These are phyloP conservation scores for Fusarium drepaniforme DNA, from an alignment of 2,329 filamentous ascomycete species.

Conservation along the genomic window DNA sequence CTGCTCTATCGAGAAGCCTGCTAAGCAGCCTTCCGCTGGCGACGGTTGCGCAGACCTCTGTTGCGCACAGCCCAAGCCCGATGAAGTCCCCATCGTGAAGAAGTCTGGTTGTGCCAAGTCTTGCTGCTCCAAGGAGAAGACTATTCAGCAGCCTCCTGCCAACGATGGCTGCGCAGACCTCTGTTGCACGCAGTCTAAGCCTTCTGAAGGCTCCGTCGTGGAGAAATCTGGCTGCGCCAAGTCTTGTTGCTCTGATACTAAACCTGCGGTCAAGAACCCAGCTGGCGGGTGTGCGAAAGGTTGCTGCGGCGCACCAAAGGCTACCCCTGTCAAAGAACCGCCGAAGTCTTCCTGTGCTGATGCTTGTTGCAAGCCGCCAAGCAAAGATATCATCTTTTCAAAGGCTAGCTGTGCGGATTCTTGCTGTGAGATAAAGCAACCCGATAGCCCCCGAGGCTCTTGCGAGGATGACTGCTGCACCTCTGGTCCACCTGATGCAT, in stretches of 20 bases:
- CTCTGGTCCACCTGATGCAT: not conserved
- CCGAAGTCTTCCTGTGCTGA: not conserved
- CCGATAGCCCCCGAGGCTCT: not conserved
- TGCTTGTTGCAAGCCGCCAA: conserved; percentile 18
- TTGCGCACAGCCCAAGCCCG: not conserved
- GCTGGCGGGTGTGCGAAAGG: not conserved
- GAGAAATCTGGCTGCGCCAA: not conserved
- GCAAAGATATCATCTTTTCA: not conserved
- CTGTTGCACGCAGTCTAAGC: not conserved
- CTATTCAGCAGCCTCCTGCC: not conserved
- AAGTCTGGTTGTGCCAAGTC: not conserved
- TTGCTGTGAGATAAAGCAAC: conserved; percentile 14
- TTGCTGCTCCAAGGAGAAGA: conserved; percentile 1
- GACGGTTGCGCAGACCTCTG: not conserved
- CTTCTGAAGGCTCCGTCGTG: not conserved
- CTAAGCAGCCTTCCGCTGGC: not conserved
- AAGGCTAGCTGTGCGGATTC: conserved; percentile 1
- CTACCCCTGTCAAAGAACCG: not conserved
- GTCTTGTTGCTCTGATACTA: not conserved
- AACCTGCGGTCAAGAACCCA: not conserved
- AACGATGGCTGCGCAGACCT: not conserved
- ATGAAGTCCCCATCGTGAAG: not conserved
- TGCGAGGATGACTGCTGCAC: conserved; percentile 36
- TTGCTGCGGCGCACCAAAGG: conserved; percentile 1
- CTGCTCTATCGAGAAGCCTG: not conserved